phyloP scores from a whole-genome alignment of 371 early-diverging fungal genomes.

The Mortierella sp. region DNA sequence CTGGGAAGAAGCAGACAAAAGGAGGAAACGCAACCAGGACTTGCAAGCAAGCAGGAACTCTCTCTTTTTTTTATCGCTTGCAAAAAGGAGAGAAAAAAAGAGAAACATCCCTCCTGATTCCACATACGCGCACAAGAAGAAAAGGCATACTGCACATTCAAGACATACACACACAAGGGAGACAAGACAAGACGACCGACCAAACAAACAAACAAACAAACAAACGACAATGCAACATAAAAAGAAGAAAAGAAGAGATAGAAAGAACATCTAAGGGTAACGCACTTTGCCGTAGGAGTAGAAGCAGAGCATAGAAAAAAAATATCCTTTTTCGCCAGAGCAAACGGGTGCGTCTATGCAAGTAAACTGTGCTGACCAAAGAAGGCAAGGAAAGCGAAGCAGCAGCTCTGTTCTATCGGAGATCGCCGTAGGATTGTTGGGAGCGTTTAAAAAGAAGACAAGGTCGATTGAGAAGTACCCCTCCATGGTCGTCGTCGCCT shows the following conservation, averaged over 20 bases:
- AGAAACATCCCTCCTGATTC: neutral
- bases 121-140: neutral
- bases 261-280: neutral
- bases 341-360: neutral
- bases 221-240: neutral
- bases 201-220: neutral
- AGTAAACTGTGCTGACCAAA: neutral
- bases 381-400: constrained; percentile 8
- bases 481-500: no score
- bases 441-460: no score
- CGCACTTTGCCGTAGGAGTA: neutral
- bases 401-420: neutral
- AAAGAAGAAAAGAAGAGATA: neutral
- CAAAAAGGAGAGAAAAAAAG: neutral
- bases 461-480: no score
- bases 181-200: neutral
- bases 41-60: neutral
- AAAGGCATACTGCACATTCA: constrained; percentile 1
- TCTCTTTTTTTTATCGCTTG: neutral
- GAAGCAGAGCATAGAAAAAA: neutral
- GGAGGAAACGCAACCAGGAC: neutral
- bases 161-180: neutral
- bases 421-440: neutral
- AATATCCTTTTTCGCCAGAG: constrained; percentile 2
- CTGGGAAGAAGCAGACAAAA: neutral